Conservation (phyloP, 352 stramenopile species). For the Globisporangium takayamanum region DNA sequence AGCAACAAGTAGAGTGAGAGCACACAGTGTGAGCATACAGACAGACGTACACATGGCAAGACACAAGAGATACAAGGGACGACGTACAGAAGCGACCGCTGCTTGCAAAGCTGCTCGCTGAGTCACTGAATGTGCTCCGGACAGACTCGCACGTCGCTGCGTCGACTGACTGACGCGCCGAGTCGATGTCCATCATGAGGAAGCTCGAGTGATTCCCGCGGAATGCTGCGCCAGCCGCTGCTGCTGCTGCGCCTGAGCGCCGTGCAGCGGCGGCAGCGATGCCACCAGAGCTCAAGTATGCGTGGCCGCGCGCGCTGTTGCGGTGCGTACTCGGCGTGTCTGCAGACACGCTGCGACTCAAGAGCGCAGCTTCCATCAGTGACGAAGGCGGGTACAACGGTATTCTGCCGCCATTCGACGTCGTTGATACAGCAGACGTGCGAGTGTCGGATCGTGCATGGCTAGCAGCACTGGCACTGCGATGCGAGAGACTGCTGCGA, state of each 20-base stretch:
- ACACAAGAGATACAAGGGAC: background rate
- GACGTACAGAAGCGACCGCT: constrained; percentile 44
- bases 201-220: constrained; percentile 23
- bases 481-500: background rate
- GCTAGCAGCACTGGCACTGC: background rate
- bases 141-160: constrained; percentile 25
- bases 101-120: constrained; percentile 14
- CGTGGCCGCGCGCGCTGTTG: constrained; percentile 26
- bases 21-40: background rate
- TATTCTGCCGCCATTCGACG: background rate
- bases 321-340: constrained; percentile 19
- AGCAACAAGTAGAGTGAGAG: background rate
- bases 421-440: constrained; percentile 2
- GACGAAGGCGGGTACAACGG: constrained; percentile 1
- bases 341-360: constrained; percentile 31
- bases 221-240: background rate
- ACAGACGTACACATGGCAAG: background rate
- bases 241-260: constrained; percentile 4
- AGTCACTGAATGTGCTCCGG: constrained; percentile 41
- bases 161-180: constrained; percentile 33
- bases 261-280: constrained; percentile 17
- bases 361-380: constrained; percentile 22
- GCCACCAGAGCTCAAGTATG: constrained; percentile 14
- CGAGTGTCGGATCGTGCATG: background rate
- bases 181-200: constrained; percentile 49